Percentiles rank a stretch among this genome's conserved stretches.
Evolutionary conservation across 441 rosid genomes (phyloP).

Genomic region (Theobroma grandiflorum): DNA sequence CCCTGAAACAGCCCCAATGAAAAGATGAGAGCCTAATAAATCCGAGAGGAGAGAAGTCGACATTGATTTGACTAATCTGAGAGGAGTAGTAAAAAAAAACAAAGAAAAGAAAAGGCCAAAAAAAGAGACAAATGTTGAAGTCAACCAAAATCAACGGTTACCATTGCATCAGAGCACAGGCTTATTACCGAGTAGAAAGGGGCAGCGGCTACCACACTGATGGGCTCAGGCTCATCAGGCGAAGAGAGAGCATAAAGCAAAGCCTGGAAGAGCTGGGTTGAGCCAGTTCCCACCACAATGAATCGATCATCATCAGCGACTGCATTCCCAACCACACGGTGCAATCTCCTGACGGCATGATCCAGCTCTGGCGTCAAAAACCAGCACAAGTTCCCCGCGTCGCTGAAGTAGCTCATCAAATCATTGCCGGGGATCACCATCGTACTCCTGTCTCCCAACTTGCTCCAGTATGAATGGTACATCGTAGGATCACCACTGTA

Average conservation of each 20-base stretch:
- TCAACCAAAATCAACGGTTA: not conserved
- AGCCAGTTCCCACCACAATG: constrained; percentile 85
- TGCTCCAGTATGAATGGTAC: constrained; percentile 76
- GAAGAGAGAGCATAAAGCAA: constrained; percentile 74
- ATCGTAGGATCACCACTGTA: constrained; percentile 87
- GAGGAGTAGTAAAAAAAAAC: too few relatives aligned
- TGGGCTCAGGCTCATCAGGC: constrained; percentile 50
- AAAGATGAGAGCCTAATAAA: not conserved
- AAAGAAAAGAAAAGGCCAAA: not conserved
- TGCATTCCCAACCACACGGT: constrained; percentile 73
- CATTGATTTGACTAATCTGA: constrained; percentile 2
- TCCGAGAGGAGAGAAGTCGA: not conserved
- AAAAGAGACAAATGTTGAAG: not conserved
- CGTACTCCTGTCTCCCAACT: constrained; percentile 63
- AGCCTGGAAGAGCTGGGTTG: constrained; percentile 80
- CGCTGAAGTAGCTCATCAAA: constrained; percentile 88
- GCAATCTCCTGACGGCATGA: constrained; percentile 66
- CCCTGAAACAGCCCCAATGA: not conserved
- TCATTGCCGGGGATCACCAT: constrained; percentile 66
- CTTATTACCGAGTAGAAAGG: constrained; percentile 82
- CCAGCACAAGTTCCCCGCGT: constrained; percentile 66
- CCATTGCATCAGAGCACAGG: constrained; percentile 16
- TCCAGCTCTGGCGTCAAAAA: constrained; percentile 68
- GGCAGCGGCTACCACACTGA: constrained; percentile 77
- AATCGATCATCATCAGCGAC: constrained; percentile 48